Percentiles rank a stretch among this genome's conserved stretches.
phyloP scores from a whole-genome alignment of 2,329 filamentous ascomycete species.

The Aureobasidium mangrovei region DNA sequence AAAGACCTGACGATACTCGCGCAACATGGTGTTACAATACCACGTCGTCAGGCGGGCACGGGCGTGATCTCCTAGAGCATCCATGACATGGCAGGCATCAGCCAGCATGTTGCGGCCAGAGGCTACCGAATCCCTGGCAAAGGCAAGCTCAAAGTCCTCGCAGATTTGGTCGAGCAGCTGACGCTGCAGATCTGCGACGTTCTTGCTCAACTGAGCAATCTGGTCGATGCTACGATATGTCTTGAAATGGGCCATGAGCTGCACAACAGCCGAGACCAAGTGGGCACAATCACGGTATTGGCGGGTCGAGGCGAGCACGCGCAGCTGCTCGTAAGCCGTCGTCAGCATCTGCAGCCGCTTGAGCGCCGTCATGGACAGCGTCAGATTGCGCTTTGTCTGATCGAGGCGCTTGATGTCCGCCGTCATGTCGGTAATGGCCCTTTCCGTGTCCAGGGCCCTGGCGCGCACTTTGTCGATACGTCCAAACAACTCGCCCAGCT shows the following conservation, averaged over 20 bases:
- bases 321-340: constrained; percentile 94
- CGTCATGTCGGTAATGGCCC: constrained; percentile 96
- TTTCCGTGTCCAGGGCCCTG: constrained; percentile 83
- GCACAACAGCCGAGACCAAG: constrained; percentile 85
- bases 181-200: constrained; percentile 85
- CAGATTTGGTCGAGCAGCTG: constrained; percentile 96
- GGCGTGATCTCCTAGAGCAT: constrained; percentile 83
- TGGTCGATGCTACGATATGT: constrained; percentile 96
- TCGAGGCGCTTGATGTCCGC: constrained; percentile 97
- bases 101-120: constrained; percentile 61
- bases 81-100: constrained; percentile 89
- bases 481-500: constrained; percentile 80
- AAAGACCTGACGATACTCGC: constrained; percentile 94
- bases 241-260: constrained; percentile 98
- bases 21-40: constrained; percentile 95
- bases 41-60: constrained; percentile 76
- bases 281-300: constrained; percentile 95
- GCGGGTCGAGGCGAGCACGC: constrained; percentile 69
- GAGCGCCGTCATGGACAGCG: constrained; percentile 92
- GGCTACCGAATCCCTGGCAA: constrained; percentile 76
- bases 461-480: constrained; percentile 91
- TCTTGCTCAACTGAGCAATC: constrained; percentile 85
- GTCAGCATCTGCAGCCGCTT: constrained; percentile 98
- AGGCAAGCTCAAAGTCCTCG: constrained; percentile 94
- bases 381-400: constrained; percentile 92